These are phyloP conservation scores for Ogataea trehalophila DNA, from an alignment of 805 yeast genomes.

Conservation along the genomic window DNA sequence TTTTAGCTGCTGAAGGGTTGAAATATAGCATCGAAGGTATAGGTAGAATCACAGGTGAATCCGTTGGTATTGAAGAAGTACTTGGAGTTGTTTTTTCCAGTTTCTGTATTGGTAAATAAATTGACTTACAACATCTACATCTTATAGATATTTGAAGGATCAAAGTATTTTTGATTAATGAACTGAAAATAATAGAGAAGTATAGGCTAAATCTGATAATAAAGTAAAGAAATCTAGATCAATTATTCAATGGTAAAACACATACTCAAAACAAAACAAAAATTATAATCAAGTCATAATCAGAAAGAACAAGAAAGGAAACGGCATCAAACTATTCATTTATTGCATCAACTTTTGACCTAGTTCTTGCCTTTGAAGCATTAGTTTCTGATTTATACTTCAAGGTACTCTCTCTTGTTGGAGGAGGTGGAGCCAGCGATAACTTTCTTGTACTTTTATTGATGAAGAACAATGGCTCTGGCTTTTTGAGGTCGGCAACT, in stretches of 20 bases:
- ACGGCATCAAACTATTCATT: too few species aligned
- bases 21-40: slow-evolving; percentile 76
- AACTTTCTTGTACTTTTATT: too few species aligned
- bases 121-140: neutral
- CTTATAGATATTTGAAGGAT: neutral
- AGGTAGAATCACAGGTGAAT: slow-evolving; percentile 87
- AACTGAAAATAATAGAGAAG: too few species aligned
- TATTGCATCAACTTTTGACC: too few species aligned
- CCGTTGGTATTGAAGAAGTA: slow-evolving; percentile 85
- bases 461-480: neutral
- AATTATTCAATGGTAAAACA: too few species aligned
- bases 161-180: neutral
- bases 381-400: too few species aligned
- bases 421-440: neutral
- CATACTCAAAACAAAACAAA: neutral
- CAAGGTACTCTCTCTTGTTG: too few species aligned
- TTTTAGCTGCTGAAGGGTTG: slow-evolving; percentile 74
- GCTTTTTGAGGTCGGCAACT: neutral
- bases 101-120: slow-evolving; percentile 87
- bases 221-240: too few species aligned
- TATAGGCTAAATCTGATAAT: too few species aligned
- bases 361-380: too few species aligned
- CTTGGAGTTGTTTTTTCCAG: slow-evolving; percentile 86
- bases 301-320: neutral
- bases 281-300: neutral